Evolutionary conservation across 2,329 filamentous ascomycete species (phyloP).

Genomic region (Macrophomina phaseolina): DNA sequence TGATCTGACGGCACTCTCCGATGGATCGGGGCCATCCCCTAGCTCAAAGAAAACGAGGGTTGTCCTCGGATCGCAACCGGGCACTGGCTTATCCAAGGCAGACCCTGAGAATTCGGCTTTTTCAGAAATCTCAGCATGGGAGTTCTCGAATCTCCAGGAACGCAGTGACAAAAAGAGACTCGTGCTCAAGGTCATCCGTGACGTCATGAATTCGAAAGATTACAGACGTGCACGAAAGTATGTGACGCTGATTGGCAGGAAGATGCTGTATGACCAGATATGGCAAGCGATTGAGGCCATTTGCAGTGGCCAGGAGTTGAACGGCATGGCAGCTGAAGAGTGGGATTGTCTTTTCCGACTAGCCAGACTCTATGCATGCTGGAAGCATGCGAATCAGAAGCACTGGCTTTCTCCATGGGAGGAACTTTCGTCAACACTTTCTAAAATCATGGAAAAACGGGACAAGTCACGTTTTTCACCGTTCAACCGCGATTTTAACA

Average conservation of each 20-base stretch:
- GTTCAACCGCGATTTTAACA: background rate
- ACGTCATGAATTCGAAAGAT: background rate
- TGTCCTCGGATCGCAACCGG: background rate
- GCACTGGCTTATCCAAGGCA: background rate
- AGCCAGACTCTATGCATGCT: slow-evolving; percentile 42
- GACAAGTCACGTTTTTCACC: background rate
- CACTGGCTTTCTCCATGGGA: background rate
- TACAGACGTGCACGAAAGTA: background rate
- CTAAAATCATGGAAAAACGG: background rate
- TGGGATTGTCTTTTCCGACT: slow-evolving; percentile 35
- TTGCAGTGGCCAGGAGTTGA: background rate
- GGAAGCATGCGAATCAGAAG: slow-evolving; percentile 29
- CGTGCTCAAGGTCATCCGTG: slow-evolving; percentile 49
- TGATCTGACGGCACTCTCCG: slow-evolving; percentile 8
- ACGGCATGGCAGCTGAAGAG: slow-evolving; percentile 28
- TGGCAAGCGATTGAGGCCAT: background rate
- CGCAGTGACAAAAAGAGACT: slow-evolving; percentile 51
- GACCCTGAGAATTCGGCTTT: slow-evolving; percentile 31
- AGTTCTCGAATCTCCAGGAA: slow-evolving; percentile 44
- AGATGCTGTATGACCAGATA: background rate
- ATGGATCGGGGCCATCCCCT: background rate
- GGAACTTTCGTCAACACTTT: background rate
- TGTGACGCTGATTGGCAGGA: slow-evolving; percentile 28
- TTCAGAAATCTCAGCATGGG: slow-evolving; percentile 39
- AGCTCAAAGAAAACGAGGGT: too few relatives aligned